Evolutionary conservation across 2,329 filamentous ascomycete species (phyloP).

Genomic region (Fusarium mangiferae): DNA sequence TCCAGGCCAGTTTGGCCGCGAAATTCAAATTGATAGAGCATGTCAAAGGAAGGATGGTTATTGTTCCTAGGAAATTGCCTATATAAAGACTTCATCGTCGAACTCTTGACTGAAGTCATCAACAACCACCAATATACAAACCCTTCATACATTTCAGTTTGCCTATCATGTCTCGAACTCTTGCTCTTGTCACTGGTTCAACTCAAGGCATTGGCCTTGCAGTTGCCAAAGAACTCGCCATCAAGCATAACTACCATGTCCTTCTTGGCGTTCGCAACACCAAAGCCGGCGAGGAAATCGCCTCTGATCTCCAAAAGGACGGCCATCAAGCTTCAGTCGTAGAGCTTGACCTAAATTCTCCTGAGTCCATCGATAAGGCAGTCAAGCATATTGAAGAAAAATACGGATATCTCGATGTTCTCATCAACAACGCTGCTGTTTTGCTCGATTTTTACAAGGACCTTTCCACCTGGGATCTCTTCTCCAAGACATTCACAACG

Average conservation of each 20-base stretch:
- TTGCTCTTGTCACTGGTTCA: constrained; percentile 39
- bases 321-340: constrained; percentile 41
- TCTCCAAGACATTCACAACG: constrained; percentile 50
- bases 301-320: constrained; percentile 32
- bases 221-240: constrained; percentile 38
- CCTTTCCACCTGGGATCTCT: constrained; percentile 46
- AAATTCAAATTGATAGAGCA: accelerated
- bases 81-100: background rate
- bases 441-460: constrained; percentile 35
- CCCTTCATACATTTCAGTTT: background rate
- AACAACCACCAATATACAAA: background rate
- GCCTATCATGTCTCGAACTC: constrained; percentile 10
- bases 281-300: constrained; percentile 39
- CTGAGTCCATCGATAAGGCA: constrained; percentile 43
- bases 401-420: constrained; percentile 48
- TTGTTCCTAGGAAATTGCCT: accelerated
- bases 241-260: constrained; percentile 46
- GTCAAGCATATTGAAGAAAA: constrained; percentile 30
- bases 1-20: background rate
- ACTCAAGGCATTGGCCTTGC: constrained; percentile 39
- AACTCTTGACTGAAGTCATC: background rate
- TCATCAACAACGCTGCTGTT: constrained; percentile 51
- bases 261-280: constrained; percentile 48
- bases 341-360: constrained; percentile 43
- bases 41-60: accelerated